Conservation (phyloP, 441 rosid genomes). For the Cnidoscolus chayamansa region DNA sequence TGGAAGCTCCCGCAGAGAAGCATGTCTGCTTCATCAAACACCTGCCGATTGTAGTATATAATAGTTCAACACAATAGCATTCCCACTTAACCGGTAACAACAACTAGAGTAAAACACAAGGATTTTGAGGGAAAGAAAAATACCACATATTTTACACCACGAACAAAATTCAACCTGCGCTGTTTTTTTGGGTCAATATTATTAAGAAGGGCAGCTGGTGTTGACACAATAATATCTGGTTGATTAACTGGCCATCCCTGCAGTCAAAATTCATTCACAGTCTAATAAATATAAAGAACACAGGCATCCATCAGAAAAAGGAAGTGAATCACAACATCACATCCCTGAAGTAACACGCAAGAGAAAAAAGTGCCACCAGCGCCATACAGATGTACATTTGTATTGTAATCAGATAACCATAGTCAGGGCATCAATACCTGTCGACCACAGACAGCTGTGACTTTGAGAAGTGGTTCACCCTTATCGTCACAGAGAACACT, state of each 20-base stretch:
- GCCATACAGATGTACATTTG: not conserved
- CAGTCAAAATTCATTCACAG: slow-evolving; percentile 20
- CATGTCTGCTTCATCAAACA: slow-evolving; percentile 98
- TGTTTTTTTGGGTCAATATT: slow-evolving; percentile 58
- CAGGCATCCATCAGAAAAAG: not conserved
- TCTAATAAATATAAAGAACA: not conserved
- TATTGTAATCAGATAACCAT: not conserved
- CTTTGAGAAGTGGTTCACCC: slow-evolving; percentile 2
- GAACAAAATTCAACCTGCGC: slow-evolving; percentile 51
- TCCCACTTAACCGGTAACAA: not conserved
- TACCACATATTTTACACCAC: slow-evolving; percentile 77
- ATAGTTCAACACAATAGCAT: slow-evolving; percentile 6
- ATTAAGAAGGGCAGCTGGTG: slow-evolving; percentile 87
- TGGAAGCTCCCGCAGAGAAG: slow-evolving; percentile 87
- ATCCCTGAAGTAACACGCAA: slow-evolving; percentile 9
- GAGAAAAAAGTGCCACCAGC: not conserved
- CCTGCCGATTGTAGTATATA: slow-evolving; percentile 41
- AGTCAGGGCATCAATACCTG: not conserved
- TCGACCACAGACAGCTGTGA: slow-evolving; percentile 6
- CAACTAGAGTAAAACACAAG: not conserved
- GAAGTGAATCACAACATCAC: slow-evolving; percentile 5
- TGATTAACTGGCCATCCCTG: slow-evolving; percentile 89
- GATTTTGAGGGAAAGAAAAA: slow-evolving; percentile 13
- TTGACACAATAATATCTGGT: slow-evolving; percentile 78
- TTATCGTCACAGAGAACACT: slow-evolving; percentile 36